Evolutionary conservation across 768 basidiomycete genomes (phyloP).

Genomic region (Lyophyllum shimeji): DNA sequence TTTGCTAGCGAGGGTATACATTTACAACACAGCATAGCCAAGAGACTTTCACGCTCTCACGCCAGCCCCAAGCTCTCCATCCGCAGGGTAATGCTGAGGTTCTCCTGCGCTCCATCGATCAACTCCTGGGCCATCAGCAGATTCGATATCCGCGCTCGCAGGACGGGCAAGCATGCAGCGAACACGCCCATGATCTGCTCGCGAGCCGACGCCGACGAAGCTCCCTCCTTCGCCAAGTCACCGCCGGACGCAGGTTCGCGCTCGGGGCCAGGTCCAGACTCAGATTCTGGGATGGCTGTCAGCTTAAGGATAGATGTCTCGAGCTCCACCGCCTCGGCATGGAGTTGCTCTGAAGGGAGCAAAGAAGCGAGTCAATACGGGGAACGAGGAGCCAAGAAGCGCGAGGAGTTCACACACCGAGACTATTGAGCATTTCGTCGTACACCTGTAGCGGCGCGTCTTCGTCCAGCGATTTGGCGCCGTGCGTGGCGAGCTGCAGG

Average conservation of each 20-base stretch:
- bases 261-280: neutral
- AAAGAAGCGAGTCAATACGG: neutral
- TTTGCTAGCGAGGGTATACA: neutral
- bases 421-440: slow-evolving; percentile 38
- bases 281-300: slow-evolving; percentile 6
- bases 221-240: too few species aligned
- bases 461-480: slow-evolving; percentile 26
- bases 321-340: slow-evolving; percentile 21
- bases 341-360: slow-evolving; percentile 19
- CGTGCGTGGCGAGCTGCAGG: slow-evolving; percentile 37
- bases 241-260: neutral
- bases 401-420: slow-evolving; percentile 32
- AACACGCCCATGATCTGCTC: slow-evolving; percentile 43
- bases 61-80: slow-evolving; percentile 46
- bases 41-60: neutral
- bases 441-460: slow-evolving; percentile 42
- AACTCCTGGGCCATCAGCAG: slow-evolving; percentile 48
- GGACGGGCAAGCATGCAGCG: slow-evolving; percentile 45
- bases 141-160: slow-evolving; percentile 46
- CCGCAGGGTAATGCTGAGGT: slow-evolving; percentile 42
- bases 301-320: slow-evolving; percentile 25
- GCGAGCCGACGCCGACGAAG: slow-evolving; percentile 26
- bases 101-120: slow-evolving; percentile 50
- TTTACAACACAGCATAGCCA: neutral
- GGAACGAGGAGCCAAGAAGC: neutral